Base-by-base conservation (phyloP, 139 green algal species). In the Zygnema circumcarinatum region DNA sequence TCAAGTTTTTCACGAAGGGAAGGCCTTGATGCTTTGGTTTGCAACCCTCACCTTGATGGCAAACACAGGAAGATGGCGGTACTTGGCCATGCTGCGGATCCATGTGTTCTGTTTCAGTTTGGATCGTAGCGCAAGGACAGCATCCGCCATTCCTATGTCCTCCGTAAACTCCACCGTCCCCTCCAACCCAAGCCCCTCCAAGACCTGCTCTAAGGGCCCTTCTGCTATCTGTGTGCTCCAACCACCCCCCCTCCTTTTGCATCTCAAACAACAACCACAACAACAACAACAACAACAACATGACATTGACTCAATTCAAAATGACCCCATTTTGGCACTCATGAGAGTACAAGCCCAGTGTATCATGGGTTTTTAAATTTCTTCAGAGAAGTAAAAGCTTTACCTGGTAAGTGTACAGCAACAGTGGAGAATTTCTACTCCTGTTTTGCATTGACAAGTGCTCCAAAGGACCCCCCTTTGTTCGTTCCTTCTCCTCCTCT, bases 111-210 rank as follows among this genome's bases (percentile, higher is more conserved):
- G 67, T 67, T 88, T 90, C 20, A 91, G 74, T 38, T 82, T 90
- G 41, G 87, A 90, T n/a, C 83, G 67, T 54, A 91, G 69, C n/a
- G 87, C 83, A 67, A 91, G 87, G 47, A 91, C 83, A 41, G 83
- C 87, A 36, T 91, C 87, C 1, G 86, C 84, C 33, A 35, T 62
- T 56, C 83, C 81, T 29, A 90, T 90, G 72, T 91, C 83, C 2
- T 54, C 72, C 21, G 83, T 91, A 29, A 91, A 11, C 0, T n/a
- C 0, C 68, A 91, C 31, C 22, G 33, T 31, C 1, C 29, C 20
- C 1, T 7, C 52, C 62, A 91, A 1, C 2, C 83, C 87, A 53
- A 91, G 67, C 38, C 74, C 83, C 69, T 89, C 87, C 67, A 91
- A 31, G 40, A 91, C 87, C 74, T 91, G 87, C 85, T 90, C 85